Conservation (phyloP, 2,329 filamentous ascomycete genomes). For the Eutypa lata region DNA sequence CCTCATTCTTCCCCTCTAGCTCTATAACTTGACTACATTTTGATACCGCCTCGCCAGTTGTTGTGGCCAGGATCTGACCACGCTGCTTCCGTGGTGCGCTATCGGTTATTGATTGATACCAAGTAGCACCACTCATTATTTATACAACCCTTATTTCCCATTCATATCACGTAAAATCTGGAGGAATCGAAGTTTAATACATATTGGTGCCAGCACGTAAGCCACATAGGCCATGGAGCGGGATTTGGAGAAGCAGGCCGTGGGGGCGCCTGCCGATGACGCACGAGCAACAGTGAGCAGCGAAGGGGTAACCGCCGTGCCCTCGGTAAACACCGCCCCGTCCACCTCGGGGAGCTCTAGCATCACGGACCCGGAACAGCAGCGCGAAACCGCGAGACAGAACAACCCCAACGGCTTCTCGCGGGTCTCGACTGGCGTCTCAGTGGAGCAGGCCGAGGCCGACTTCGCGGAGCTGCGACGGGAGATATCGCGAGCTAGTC, state of each 20-base stretch:
- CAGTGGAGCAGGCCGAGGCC: constrained; percentile 64
- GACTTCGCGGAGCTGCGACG: constrained; percentile 68
- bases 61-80: too few relatives aligned
- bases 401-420: constrained; percentile 48
- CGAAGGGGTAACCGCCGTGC: background rate
- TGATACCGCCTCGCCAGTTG: too few relatives aligned
- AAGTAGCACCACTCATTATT: too few relatives aligned
- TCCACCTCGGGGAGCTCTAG: constrained; percentile 18
- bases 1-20: background rate
- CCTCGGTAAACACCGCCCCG: constrained; percentile 16
- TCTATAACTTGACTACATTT: background rate
- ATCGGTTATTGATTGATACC: too few relatives aligned
- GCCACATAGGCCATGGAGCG: background rate
- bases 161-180: too few relatives aligned
- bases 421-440: constrained; percentile 48
- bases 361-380: constrained; percentile 31
- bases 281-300: background rate
- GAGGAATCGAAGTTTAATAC: too few relatives aligned
- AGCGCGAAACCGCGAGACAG: constrained; percentile 38
- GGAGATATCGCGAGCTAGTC: constrained; percentile 56
- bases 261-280: background rate
- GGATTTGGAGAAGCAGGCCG: constrained; percentile 6
- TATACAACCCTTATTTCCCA: too few relatives aligned
- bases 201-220: background rate
- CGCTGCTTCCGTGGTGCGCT: too few relatives aligned